These are phyloP conservation scores for Trypanosoma vivax DNA, from an alignment of 208 protist genomes.

Conservation along the genomic window DNA sequence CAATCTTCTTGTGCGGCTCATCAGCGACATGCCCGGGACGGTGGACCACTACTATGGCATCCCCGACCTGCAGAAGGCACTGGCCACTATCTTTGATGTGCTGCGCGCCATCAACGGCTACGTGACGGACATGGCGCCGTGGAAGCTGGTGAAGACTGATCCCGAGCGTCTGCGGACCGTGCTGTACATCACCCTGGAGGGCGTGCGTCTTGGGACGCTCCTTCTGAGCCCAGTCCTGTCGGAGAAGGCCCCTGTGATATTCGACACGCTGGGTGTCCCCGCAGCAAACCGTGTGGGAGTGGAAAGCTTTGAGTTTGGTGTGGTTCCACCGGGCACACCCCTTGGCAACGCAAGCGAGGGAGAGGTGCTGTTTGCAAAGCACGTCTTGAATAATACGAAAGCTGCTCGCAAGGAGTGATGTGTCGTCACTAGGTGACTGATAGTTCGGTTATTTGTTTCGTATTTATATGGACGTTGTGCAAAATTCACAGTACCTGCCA, in stretches of 20 bases:
- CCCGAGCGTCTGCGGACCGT: slow-evolving; percentile 66
- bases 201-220: slow-evolving; percentile 62
- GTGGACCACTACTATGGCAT: slow-evolving; percentile 80
- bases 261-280: slow-evolving; percentile 83
- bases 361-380: slow-evolving; percentile 72
- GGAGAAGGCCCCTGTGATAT: slow-evolving; percentile 63
- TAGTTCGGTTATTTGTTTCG: too few species aligned
- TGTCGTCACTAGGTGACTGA: too few species aligned
- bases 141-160: slow-evolving; percentile 87
- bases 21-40: slow-evolving; percentile 57
- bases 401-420: too few species aligned
- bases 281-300: slow-evolving; percentile 34
- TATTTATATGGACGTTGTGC: too few species aligned
- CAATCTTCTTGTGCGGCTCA: slow-evolving; percentile 37
- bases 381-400: slow-evolving; percentile 21
- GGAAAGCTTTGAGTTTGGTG: slow-evolving; percentile 55
- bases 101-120: slow-evolving; percentile 86
- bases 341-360: slow-evolving; percentile 42
- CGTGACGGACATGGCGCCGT: slow-evolving; percentile 86
- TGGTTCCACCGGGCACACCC: slow-evolving; percentile 46
- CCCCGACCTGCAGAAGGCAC: slow-evolving; percentile 80
- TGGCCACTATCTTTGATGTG: slow-evolving; percentile 85
- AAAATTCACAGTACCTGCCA: too few species aligned
- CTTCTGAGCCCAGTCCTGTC: slow-evolving; percentile 85
- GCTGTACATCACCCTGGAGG: slow-evolving; percentile 89